A percentile compares a stretch with the other conserved stretches of the same genome.
Conservation (phyloP, 202 grass and related monocot species). For the Hordeum pubiflorum region DNA sequence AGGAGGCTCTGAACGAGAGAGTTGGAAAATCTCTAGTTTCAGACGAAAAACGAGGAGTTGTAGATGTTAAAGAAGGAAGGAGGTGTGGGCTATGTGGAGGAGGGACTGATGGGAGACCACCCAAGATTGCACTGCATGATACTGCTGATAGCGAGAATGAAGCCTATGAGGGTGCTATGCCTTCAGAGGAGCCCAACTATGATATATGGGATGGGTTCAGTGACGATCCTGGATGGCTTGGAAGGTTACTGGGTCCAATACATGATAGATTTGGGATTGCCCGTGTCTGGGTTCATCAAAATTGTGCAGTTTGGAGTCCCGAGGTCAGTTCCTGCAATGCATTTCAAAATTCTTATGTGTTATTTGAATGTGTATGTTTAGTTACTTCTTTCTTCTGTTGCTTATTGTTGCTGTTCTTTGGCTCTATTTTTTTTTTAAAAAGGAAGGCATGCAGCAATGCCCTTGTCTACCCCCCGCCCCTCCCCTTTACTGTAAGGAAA, state of each 20-base stretch:
- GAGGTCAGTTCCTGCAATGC: slow-evolving; percentile 44
- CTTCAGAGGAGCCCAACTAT: slow-evolving; percentile 90
- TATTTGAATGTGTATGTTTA: not conserved
- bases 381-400: not conserved
- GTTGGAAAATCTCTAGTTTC: slow-evolving; percentile 2
- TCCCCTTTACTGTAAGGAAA: not conserved
- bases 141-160: slow-evolving; percentile 84
- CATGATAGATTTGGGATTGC: slow-evolving; percentile 78
- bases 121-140: slow-evolving; percentile 69
- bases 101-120: slow-evolving; percentile 77
- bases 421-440: slow-evolving; percentile 13
- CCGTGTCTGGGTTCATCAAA: slow-evolving; percentile 93
- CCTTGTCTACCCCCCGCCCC: not conserved
- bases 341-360: slow-evolving; percentile 17
- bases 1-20: slow-evolving; percentile 32
- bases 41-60: slow-evolving; percentile 29
- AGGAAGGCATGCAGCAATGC: not conserved
- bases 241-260: slow-evolving; percentile 83
- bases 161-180: slow-evolving; percentile 69
- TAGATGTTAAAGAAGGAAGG: slow-evolving; percentile 64
- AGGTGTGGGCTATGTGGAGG: slow-evolving; percentile 88
- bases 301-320: slow-evolving; percentile 95
- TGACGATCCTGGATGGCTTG: slow-evolving; percentile 84
- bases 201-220: slow-evolving; percentile 90
- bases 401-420: not conserved